Evolutionary conservation across 2,329 filamentous ascomycete species (phyloP), one percentile per base, ranked within the genome.

Genomic region (Emydomyces testavorans): DNA sequence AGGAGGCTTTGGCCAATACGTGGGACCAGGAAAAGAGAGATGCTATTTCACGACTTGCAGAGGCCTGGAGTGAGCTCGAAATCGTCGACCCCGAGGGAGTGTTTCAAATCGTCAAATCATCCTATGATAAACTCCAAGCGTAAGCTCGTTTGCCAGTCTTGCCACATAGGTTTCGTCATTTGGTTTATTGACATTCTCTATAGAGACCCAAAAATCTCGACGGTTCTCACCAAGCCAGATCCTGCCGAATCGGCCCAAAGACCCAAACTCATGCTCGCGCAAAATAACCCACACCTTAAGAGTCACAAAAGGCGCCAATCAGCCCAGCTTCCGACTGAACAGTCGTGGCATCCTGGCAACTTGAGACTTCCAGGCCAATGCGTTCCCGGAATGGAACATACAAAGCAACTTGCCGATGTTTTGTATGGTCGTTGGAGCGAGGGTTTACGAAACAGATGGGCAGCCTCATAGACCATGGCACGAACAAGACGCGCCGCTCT

Each of bases 401-500:
- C 83, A 55, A 86, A 87, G 60, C 80, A 94, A 62, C 73, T 96
- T 31, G 86, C 85, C 1, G 88, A 95, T 63, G 85, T 94, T 16
- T 76, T 98, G 16, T 96, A 95, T 67, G 79, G 82, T 13, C 78
- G 90, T 36, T 98, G 92, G 92, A 80, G 82, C 2, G 85, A 93
- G 50, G 88, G 87, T 1, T 70, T 96, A 57, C 80, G 81, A 54
- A 75, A 78, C 47, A 73, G 83, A 48, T 89, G 83, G 83, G 69
- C 71, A 15, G 68, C 60, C 41, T 48, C 57, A 4, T 45, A 20
- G 15, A 28, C n/a, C 6, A 4, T 20, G 6, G 31, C 18, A 28
- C 7, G 2, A n/a, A 24, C 29, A 32, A 20, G 13, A 20, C 11
- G 35, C n/a, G n/a, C n/a, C n/a, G n/a, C n/a, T n/a, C n/a, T n/a